A percentile compares a stretch with the other conserved stretches of the same genome.
phyloP scores from a whole-genome alignment of 108 stramenopile genomes.

The Phaeodactylum tricornutum region DNA sequence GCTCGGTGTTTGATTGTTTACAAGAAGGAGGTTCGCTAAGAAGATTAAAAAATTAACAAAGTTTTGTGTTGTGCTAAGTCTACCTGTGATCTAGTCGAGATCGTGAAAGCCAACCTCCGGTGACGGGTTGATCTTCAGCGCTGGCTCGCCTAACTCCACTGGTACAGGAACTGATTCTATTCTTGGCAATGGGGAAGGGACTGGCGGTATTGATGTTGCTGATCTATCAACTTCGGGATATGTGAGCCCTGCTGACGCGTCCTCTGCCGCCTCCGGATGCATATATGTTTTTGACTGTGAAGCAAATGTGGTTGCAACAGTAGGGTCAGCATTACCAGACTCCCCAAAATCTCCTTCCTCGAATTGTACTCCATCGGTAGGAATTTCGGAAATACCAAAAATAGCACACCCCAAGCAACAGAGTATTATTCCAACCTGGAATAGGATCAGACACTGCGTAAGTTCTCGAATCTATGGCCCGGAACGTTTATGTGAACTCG shows the following conservation, averaged over 20 bases:
- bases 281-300: too few relatives aligned
- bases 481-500: neutral
- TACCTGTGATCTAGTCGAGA: too few relatives aligned
- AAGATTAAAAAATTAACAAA: too few relatives aligned
- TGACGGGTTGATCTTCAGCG: too few relatives aligned
- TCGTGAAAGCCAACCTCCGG: too few relatives aligned
- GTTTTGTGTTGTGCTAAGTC: too few relatives aligned
- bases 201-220: neutral
- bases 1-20: too few relatives aligned
- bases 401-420: conserved; percentile 74
- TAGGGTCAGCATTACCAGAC: too few relatives aligned
- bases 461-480: neutral
- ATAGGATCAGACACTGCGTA: neutral
- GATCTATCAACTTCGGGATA: neutral
- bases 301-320: too few relatives aligned
- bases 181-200: neutral
- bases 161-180: conserved; percentile 2
- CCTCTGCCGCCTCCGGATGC: neutral
- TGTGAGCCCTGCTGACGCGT: neutral
- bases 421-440: conserved; percentile 47
- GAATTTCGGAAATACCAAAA: conserved; percentile 64
- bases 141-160: too few relatives aligned
- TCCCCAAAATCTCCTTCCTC: conserved; percentile 11
- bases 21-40: too few relatives aligned
- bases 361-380: conserved; percentile 30